Conservation (phyloP, 2,329 filamentous ascomycete genomes). For the Coniochaeta sp. region DNA sequence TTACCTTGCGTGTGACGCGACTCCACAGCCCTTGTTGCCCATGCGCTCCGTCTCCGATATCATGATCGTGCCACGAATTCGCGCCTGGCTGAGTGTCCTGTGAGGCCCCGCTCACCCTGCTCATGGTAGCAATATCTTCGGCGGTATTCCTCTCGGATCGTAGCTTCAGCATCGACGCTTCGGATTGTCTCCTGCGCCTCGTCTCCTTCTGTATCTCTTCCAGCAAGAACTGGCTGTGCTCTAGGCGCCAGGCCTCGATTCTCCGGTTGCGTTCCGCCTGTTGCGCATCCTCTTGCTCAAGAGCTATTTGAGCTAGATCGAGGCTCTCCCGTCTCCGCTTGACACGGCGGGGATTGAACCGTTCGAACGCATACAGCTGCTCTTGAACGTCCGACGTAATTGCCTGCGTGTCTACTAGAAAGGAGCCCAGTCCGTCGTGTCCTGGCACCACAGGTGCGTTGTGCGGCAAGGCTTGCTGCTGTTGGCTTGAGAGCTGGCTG, state of each 20-base stretch:
- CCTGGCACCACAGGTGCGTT: conserved; percentile 70
- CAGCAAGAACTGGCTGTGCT: conserved; percentile 78
- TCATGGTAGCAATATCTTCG: conserved; percentile 23
- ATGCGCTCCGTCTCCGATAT: conserved; percentile 30
- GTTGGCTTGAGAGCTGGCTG: conserved; percentile 23
- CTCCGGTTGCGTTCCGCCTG: conserved; percentile 71
- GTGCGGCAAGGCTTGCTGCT: conserved; percentile 39
- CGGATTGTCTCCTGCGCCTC: conserved; percentile 56
- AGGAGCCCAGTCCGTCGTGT: conserved; percentile 88
- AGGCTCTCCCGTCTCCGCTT: conserved; percentile 46
- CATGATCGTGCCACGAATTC: conserved; percentile 47
- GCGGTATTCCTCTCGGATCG: conserved; percentile 18
- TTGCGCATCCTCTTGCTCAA: conserved; percentile 47
- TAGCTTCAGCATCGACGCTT: conserved; percentile 22
- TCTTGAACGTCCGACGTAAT: conserved; percentile 60
- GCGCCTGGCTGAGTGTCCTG: conserved; percentile 28
- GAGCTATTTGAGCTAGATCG: conserved; percentile 40
- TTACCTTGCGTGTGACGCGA: conserved; percentile 75
- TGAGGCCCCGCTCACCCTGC: conserved; percentile 20
- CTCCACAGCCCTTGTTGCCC: conserved; percentile 68
- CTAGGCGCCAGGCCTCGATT: conserved; percentile 87
- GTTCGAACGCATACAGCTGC: conserved; percentile 83
- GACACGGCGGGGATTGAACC: conserved; percentile 66
- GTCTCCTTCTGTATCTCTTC: conserved; percentile 89
- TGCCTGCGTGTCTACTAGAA: conserved; percentile 55